Evolutionary conservation across 345 rosid genomes (phyloP).

Genomic region (Limnanthes douglasii): DNA sequence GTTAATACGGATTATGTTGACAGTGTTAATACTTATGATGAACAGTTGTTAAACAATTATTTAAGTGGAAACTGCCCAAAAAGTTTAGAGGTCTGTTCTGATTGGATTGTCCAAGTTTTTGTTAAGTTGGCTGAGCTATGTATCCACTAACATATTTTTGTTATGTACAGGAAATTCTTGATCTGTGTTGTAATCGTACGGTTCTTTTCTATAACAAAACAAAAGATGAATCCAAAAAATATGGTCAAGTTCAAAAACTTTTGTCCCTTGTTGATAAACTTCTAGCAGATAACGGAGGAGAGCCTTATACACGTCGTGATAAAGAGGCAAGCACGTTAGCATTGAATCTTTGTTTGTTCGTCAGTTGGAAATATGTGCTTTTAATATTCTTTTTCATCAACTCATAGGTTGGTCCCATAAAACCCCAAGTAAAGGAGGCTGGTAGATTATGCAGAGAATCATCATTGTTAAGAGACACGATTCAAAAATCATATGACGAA

Average conservation of each 20-base stretch:
- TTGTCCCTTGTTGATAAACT: constrained; percentile 10
- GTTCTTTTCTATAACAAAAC: constrained; percentile 15
- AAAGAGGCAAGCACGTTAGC: no score
- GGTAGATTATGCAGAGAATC: no score
- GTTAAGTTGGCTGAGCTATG: background rate
- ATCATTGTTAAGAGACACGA: no score
- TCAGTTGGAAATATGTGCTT: no score
- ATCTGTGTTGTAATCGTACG: constrained; percentile 11
- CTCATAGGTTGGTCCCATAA: no score
- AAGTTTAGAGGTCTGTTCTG: constrained; percentile 6
- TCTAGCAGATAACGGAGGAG: constrained; percentile 9
- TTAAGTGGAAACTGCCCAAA: constrained; percentile 8
- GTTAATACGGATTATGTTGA: no score
- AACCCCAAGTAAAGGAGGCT: no score
- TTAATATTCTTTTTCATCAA: no score
- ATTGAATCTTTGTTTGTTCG: no score
- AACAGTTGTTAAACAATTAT: constrained; percentile 10
- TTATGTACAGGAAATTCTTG: constrained; percentile 10
- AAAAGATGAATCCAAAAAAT: constrained; percentile 2
- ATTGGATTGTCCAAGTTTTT: background rate
- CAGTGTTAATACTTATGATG: no score
- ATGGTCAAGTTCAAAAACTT: constrained; percentile 11
- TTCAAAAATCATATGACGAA: no score
- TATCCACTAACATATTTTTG: background rate
- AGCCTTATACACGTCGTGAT: no score